phyloP scores from a whole-genome alignment of 176 grass and related monocot species.

The Leersia perrieri region DNA sequence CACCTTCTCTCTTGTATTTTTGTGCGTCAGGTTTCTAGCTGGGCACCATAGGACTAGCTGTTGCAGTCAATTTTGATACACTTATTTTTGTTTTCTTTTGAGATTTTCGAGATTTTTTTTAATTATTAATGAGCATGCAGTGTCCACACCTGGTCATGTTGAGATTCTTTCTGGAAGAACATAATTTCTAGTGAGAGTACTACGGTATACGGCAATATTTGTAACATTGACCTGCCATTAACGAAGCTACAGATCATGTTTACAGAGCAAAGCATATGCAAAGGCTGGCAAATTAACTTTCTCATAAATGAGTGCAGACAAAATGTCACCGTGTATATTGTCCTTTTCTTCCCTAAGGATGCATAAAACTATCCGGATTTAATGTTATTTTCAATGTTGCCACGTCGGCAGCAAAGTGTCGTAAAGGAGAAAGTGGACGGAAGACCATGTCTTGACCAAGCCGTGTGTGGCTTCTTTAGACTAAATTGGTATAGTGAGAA shows the following conservation, averaged over 20 bases:
- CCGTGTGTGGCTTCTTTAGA: no score
- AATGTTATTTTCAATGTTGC: no score
- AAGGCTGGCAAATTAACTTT: not conserved
- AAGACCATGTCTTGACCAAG: no score
- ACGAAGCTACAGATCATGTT: not conserved
- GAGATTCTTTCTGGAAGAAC: not conserved
- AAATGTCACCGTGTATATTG: not conserved
- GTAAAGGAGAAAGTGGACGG: no score
- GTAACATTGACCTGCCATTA: not conserved
- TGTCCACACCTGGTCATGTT: not conserved
- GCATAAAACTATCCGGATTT: no score
- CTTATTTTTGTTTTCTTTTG: not conserved
- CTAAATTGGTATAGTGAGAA: no score
- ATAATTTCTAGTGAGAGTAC: not conserved
- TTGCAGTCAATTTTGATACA: not conserved
- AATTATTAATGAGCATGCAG: not conserved
- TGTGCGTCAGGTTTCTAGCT: not conserved
- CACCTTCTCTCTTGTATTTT: constrained; percentile 7
- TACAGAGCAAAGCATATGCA: no score
- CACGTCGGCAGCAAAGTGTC: no score
- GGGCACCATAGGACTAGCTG: not conserved
- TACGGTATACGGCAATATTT: not conserved
- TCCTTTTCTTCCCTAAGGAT: no score
- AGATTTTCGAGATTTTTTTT: not conserved
- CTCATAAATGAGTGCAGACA: not conserved